Percentiles rank a stretch among this genome's conserved stretches.
These are phyloP conservation scores for Pontederia paniculata DNA, from an alignment of 176 grass and related monocot genomes.

Conservation along the genomic window DNA sequence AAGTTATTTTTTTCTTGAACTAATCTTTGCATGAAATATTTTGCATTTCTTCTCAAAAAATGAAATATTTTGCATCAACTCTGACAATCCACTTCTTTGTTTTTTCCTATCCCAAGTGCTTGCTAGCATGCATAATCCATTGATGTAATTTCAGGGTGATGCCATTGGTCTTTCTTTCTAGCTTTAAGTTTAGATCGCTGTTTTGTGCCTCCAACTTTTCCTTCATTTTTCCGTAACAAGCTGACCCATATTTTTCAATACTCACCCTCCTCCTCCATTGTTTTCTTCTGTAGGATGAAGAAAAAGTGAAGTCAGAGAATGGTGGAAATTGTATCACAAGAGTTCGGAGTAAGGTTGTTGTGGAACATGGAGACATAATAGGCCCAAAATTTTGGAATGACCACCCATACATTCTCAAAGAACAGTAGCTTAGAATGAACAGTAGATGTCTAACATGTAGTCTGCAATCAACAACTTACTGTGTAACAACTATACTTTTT, in stretches of 20 bases:
- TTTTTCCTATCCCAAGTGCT: too few species aligned
- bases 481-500: too few species aligned
- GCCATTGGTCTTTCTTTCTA: neutral
- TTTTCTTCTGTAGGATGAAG: constrained; percentile 35
- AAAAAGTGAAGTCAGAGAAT: constrained; percentile 15
- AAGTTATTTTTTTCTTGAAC: too few species aligned
- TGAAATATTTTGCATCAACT: too few species aligned
- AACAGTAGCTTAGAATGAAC: constrained; percentile 8
- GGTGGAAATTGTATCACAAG: constrained; percentile 18
- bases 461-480: too few species aligned
- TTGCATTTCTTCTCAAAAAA: too few species aligned
- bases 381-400: constrained; percentile 55
- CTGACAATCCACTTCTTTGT: too few species aligned
- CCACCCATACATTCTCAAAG: constrained; percentile 40
- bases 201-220: too few species aligned
- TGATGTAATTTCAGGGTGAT: neutral
- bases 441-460: too few species aligned
- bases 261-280: neutral
- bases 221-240: neutral
- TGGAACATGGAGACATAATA: constrained; percentile 51
- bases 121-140: neutral
- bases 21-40: too few species aligned
- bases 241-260: too few species aligned
- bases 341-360: constrained; percentile 23
- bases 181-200: too few species aligned